These are phyloP conservation scores for Schoenoplectus triqueter DNA, from an alignment of 202 grass and related monocot species.

Conservation along the genomic window DNA sequence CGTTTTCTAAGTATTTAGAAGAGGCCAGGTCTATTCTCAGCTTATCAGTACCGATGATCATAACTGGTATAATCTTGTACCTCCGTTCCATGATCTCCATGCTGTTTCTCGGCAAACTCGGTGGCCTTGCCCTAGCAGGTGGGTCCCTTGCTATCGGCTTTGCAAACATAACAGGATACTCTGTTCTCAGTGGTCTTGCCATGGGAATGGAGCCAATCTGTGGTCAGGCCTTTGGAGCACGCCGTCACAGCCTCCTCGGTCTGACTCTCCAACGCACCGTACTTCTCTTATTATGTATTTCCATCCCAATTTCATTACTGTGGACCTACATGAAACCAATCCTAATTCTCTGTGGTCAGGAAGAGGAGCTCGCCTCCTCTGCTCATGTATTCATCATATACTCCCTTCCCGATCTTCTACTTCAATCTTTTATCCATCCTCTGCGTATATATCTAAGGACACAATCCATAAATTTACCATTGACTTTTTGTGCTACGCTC, in stretches of 20 bases:
- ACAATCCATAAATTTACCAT: conserved; percentile 79
- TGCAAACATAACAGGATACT: conserved; percentile 91
- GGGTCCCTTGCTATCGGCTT: conserved; percentile 91
- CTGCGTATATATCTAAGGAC: conserved; percentile 84
- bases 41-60: conserved; percentile 72
- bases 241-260: conserved; percentile 61
- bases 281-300: conserved; percentile 66
- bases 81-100: conserved; percentile 95
- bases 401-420: conserved; percentile 80
- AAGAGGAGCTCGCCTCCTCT: conserved; percentile 53
- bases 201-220: conserved; percentile 96
- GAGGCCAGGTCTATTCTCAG: conserved; percentile 61
- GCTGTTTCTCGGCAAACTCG: conserved; percentile 78
- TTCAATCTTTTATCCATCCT: conserved; percentile 90
- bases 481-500: conserved; percentile 66
- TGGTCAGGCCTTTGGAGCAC: conserved; percentile 80
- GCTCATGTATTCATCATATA: conserved; percentile 72
- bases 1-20: not conserved
- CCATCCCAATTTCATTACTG: conserved; percentile 60
- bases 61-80: conserved; percentile 79
- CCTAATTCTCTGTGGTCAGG: conserved; percentile 73
- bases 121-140: conserved; percentile 75
- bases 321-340: conserved; percentile 78
- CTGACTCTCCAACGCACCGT: conserved; percentile 69
- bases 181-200: conserved; percentile 77